Percentiles rank a stretch among this genome's conserved stretches.
These are phyloP conservation scores for Rosa lucieae DNA, from an alignment of 306 rosid species.

Conservation along the genomic window DNA sequence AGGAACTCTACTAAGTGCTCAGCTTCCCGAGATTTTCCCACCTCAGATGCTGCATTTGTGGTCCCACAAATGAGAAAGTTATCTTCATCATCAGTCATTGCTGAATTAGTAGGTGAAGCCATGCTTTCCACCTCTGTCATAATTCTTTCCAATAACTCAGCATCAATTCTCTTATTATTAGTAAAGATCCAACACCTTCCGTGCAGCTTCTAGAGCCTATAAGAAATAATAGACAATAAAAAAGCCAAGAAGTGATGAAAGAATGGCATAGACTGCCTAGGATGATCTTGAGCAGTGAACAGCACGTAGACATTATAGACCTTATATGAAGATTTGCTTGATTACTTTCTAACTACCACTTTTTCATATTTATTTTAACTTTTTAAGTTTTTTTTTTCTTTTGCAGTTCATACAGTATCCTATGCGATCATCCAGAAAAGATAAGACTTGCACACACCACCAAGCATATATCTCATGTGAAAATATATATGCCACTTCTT, in stretches of 20 bases:
- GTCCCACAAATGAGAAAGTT: conserved; percentile 33
- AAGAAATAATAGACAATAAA: conserved; percentile 24
- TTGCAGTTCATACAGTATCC: background rate
- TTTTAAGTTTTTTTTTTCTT: background rate
- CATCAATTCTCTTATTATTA: conserved; percentile 61
- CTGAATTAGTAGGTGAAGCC: conserved; percentile 33
- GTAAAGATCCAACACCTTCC: conserved; percentile 66
- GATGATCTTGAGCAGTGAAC: conserved; percentile 3
- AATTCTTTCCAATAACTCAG: conserved; percentile 63
- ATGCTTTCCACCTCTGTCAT: conserved; percentile 58
- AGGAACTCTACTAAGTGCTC: conserved; percentile 60
- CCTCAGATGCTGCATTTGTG: conserved; percentile 31
- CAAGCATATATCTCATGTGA: background rate
- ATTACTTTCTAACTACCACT: background rate
- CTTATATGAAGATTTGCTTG: background rate
- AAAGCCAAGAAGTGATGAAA: background rate
- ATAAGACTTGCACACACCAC: background rate
- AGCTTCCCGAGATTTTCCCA: conserved; percentile 55
- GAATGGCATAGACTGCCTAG: background rate
- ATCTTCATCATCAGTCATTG: conserved; percentile 34
- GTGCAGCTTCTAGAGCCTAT: conserved; percentile 81
- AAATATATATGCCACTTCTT: background rate
- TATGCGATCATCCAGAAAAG: background rate
- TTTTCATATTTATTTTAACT: background rate
- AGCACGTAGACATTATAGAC: background rate